Percentiles rank a stretch among this genome's conserved stretches.
Evolutionary conservation across 1,139 yeast genomes (phyloP).

Genomic region (Yamadazyma friedrichii): DNA sequence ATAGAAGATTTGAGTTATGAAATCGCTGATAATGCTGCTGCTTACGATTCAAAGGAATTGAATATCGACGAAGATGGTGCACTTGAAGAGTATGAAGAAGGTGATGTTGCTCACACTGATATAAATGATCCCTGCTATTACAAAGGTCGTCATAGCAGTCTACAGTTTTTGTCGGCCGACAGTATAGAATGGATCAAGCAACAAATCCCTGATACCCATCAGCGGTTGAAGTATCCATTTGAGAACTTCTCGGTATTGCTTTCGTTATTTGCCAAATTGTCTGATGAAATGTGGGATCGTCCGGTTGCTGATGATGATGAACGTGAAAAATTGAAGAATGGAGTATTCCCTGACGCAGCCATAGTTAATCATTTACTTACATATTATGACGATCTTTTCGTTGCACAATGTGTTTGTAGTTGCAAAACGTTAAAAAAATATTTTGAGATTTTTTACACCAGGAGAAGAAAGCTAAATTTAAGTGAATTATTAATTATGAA

Average conservation of each 20-base stretch:
- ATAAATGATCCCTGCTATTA: too few relatives aligned
- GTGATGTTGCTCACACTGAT: too few relatives aligned
- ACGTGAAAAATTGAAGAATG: not conserved
- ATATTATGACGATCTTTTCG: not conserved
- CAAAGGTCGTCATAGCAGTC: not conserved
- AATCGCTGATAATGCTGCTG: too few relatives aligned
- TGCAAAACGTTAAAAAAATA: not conserved
- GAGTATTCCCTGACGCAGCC: not conserved
- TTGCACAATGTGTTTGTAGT: not conserved
- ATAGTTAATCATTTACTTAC: not conserved
- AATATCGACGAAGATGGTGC: too few relatives aligned
- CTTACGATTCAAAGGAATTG: too few relatives aligned
- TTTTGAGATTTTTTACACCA: not conserved
- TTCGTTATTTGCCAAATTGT: not conserved
- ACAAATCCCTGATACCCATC: too few relatives aligned
- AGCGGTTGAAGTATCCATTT: too few relatives aligned
- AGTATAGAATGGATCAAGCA: not conserved
- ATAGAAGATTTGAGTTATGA: too few relatives aligned
- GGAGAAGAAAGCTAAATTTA: not conserved
- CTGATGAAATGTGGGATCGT: not conserved
- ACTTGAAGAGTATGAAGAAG: too few relatives aligned
- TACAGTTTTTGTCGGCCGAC: not conserved
- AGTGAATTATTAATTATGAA: conserved; percentile 4
- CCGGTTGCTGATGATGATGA: not conserved
- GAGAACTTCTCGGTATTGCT: too few relatives aligned